Evolutionary conservation across 768 basidiomycete genomes (phyloP).

Genomic region (Rhodosporidiobolus sp.): DNA sequence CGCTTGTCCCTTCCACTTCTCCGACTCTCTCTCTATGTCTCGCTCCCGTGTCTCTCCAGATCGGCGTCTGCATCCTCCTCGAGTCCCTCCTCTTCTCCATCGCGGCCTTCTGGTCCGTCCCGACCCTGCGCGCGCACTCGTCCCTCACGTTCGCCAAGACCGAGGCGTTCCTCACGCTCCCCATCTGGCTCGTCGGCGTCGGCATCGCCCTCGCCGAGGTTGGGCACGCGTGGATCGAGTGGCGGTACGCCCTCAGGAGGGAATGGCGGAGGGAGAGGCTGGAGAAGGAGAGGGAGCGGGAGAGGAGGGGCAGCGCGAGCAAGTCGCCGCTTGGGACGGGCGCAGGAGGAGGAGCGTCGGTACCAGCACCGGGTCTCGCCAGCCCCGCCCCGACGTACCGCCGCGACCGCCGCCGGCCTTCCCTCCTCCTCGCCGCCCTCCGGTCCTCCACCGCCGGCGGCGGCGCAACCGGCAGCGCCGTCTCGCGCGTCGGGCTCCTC

Average conservation of each 20-base stretch:
- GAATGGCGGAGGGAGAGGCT: not conserved
- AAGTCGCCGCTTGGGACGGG: no score
- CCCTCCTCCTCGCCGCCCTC: no score
- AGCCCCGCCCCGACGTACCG: no score
- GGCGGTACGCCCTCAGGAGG: not conserved
- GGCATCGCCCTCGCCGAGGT: not conserved
- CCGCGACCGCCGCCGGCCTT: no score
- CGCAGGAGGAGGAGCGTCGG: not conserved
- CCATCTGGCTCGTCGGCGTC: not conserved
- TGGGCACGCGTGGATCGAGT: not conserved
- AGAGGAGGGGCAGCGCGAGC: no score
- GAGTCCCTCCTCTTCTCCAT: not conserved
- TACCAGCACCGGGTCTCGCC: no score
- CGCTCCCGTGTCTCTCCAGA: not conserved
- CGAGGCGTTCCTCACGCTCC: not conserved
- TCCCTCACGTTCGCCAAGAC: not conserved
- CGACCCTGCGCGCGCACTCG: not conserved
- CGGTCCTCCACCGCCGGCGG: no score
- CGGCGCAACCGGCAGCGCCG: no score
- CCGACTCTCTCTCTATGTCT: not conserved
- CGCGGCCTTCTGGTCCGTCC: not conserved
- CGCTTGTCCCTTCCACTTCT: not conserved
- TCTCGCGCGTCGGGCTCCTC: no score
- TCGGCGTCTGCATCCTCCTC: not conserved
- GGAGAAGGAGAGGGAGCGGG: not conserved